Evolutionary conservation across 2,329 filamentous ascomycete genomes (phyloP), one percentile per base, ranked within the genome.

Genomic region (Xylaria polymorpha): DNA sequence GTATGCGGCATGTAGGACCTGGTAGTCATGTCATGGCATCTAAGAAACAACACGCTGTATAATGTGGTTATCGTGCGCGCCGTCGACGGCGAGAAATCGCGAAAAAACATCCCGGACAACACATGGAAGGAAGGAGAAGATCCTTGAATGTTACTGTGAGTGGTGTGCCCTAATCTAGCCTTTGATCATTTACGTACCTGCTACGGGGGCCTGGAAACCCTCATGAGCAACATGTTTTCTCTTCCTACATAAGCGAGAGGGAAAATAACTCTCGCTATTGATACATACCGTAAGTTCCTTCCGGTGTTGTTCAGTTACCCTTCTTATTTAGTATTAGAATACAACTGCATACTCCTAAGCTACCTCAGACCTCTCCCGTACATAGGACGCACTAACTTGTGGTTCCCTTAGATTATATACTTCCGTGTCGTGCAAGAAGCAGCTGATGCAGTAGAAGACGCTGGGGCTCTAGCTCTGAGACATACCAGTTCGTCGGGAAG

Each of bases 61-160:
- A 92, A 92, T 79, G 79, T 92, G 48, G 88, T 86, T 14, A 90
- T 89, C 1, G 83, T 86, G 0, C 89, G 91, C 69, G 87, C 88
- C 0, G 87, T 90, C 67, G 81, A 79, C 74, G 89, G 89, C 71
- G 86, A 88, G 1, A 74, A 71, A 4, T 74, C 73, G 0, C 72
- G 72, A 57, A 83, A 29, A 85, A 5, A 85, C 86, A 12, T 89
- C 87, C 1, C 92, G 91, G 77, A 91, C 89, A 1, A 91, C 87
- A 8, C 86, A 83, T 66, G 89, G 87, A 1, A 86, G 83, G 50
- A 91, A 90, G 74, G 79, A 82, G 57, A 84, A 84, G 14, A 91
- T 92, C 88, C 75, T 91, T 71, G 76, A 83, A 1, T 85, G 89
- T 0, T 92, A 86, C 59, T 44, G 66, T 18, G 67, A 44, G 14